Conservation (phyloP, 202 grass and related monocot species). For the Schoenoplectus tabernaemontani region DNA sequence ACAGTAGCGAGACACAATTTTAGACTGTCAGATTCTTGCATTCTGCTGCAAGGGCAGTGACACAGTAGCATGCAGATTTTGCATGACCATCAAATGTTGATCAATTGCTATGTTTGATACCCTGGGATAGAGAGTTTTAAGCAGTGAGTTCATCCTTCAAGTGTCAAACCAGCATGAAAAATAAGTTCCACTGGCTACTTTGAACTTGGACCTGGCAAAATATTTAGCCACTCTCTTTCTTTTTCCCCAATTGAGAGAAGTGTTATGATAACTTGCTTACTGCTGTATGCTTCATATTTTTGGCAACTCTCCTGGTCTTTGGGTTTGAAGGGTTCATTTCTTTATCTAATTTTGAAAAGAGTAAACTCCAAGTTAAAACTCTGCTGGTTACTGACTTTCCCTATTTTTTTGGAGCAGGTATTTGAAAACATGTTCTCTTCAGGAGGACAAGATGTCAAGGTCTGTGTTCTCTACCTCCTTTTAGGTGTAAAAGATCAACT, state of each 20-base stretch:
- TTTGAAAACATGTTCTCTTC: constrained; percentile 45
- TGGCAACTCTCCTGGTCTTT: neutral
- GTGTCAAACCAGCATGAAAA: neutral
- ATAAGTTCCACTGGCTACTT: neutral
- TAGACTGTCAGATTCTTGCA: too few species aligned
- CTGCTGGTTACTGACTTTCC: constrained; percentile 15
- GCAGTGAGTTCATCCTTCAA: neutral
- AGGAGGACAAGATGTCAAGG: constrained; percentile 85
- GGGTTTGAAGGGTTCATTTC: neutral
- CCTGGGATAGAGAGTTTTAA: neutral
- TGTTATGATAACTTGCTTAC: neutral
- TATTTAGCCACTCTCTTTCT: neutral
- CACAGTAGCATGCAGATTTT: neutral
- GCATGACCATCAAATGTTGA: neutral
- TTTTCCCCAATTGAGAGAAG: neutral
- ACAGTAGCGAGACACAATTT: neutral
- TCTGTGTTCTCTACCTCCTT: constrained; percentile 26
- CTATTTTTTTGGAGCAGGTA: constrained; percentile 39
- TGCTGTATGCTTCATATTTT: neutral
- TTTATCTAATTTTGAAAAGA: constrained; percentile 15
- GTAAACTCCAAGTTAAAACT: neutral
- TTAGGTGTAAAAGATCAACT: neutral
- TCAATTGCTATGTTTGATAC: neutral
- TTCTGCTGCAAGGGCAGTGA: neutral
- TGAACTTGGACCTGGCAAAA: neutral